Percentiles rank a stretch among this genome's conserved stretches.
Conservation (phyloP, 257 asterid species). For the Ilex asprella region DNA sequence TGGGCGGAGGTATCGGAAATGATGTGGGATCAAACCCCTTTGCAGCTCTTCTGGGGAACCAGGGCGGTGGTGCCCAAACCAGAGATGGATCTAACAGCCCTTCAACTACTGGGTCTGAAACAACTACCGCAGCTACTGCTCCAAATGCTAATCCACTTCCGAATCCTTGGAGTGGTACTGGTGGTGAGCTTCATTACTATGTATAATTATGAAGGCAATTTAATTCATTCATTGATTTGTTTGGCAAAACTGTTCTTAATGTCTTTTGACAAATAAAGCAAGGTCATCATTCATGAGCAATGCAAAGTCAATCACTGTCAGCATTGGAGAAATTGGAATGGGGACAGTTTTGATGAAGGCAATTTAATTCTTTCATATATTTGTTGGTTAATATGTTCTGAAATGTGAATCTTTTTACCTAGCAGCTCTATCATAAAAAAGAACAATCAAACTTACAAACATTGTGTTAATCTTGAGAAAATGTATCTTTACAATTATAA, state of each 20-base stretch:
- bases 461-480: no score
- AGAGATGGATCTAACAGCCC: conserved; percentile 26
- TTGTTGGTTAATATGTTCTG: no score
- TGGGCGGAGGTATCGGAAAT: conserved; percentile 30
- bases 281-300: no score
- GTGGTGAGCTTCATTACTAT: conserved; percentile 13
- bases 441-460: no score
- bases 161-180: conserved; percentile 48
- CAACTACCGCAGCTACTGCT: conserved; percentile 27
- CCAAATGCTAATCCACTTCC: conserved; percentile 66
- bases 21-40: conserved; percentile 48
- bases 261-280: background rate
- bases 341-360: no score
- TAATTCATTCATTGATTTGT: conserved; percentile 3
- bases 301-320: no score
- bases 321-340: no score
- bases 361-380: no score
- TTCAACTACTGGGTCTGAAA: conserved; percentile 32
- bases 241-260: background rate
- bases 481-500: no score
- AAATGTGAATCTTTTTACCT: no score
- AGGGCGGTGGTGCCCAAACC: conserved; percentile 27
- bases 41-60: conserved; percentile 47
- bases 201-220: conserved; percentile 1
- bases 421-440: no score